Conservation (phyloP, 2,329 filamentous ascomycete species). For the Teratosphaeria pseudoeucalypti region DNA sequence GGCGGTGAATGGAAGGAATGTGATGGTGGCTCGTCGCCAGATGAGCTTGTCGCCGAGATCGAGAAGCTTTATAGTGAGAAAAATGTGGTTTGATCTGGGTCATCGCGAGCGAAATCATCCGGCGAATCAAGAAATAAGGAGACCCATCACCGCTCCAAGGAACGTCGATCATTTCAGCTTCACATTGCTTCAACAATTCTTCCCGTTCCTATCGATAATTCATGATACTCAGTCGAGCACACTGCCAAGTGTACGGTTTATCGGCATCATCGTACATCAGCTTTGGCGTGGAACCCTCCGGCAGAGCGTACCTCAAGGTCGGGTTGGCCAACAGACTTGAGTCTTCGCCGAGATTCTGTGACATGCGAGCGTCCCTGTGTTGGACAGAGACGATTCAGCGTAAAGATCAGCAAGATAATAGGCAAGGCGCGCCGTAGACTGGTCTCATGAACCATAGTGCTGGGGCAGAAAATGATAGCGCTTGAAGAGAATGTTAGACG, state of each 20-base stretch:
- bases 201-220: too few relatives aligned
- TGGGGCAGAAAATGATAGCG: too few relatives aligned
- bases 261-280: background rate
- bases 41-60: slow-evolving; percentile 67
- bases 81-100: background rate
- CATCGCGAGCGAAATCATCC: background rate
- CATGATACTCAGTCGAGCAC: background rate
- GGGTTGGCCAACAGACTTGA: too few relatives aligned
- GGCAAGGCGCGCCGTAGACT: background rate
- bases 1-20: slow-evolving; percentile 71
- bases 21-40: slow-evolving; percentile 53
- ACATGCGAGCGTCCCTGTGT: too few relatives aligned
- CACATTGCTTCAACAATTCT: too few relatives aligned
- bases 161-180: background rate
- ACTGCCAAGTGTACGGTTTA: background rate
- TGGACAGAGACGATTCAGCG: too few relatives aligned
- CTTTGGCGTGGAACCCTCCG: background rate
- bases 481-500: too few relatives aligned
- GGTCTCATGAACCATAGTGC: background rate
- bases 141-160: background rate
- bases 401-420: background rate
- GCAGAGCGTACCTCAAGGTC: background rate
- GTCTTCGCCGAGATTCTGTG: too few relatives aligned
- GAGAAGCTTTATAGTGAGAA: slow-evolving; percentile 1
- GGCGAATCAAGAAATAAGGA: background rate